These are phyloP conservation scores for Tephrocybe sp. DNA, from an alignment of 768 basidiomycete species.

Conservation along the genomic window DNA sequence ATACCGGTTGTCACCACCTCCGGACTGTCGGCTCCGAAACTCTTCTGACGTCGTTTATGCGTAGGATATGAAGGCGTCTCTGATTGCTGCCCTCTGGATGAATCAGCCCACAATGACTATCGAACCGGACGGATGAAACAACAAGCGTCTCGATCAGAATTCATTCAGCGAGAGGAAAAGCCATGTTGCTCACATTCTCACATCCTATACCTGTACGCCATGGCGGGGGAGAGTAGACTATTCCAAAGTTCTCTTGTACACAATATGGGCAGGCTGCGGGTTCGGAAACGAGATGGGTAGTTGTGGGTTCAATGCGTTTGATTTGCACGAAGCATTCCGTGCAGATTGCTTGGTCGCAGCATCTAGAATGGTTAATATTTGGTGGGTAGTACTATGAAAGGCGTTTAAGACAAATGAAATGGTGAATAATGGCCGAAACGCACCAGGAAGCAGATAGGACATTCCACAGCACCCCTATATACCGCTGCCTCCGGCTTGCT, in stretches of 20 bases:
- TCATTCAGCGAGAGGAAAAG: neutral
- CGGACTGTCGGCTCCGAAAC: constrained; percentile 78
- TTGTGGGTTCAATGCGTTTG: constrained; percentile 91
- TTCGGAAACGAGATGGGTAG: constrained; percentile 94
- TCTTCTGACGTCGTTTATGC: constrained; percentile 82
- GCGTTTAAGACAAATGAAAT: constrained; percentile 22
- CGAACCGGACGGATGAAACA: neutral
- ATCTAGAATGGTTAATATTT: constrained; percentile 95
- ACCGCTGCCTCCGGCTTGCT: constrained; percentile 73
- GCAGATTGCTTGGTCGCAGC: constrained; percentile 98
- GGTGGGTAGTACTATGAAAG: constrained; percentile 84
- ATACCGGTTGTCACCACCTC: constrained; percentile 90
- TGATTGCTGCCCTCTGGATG: constrained; percentile 45
- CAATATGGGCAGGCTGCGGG: constrained; percentile 98
- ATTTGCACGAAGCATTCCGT: constrained; percentile 99
- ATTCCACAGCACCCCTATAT: constrained; percentile 85
- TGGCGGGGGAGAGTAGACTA: constrained; percentile 78
- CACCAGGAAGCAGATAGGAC: constrained; percentile 97
- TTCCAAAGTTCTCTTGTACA: constrained; percentile 94
- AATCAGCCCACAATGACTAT: constrained; percentile 48
- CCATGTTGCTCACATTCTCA: constrained; percentile 61
- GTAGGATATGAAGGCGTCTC: constrained; percentile 38
- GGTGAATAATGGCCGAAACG: constrained; percentile 30
- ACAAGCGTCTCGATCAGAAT: neutral
- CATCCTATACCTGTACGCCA: constrained; percentile 81